phyloP scores from a whole-genome alignment of 2,329 filamentous ascomycete genomes.

The Diaporthe destruens region DNA sequence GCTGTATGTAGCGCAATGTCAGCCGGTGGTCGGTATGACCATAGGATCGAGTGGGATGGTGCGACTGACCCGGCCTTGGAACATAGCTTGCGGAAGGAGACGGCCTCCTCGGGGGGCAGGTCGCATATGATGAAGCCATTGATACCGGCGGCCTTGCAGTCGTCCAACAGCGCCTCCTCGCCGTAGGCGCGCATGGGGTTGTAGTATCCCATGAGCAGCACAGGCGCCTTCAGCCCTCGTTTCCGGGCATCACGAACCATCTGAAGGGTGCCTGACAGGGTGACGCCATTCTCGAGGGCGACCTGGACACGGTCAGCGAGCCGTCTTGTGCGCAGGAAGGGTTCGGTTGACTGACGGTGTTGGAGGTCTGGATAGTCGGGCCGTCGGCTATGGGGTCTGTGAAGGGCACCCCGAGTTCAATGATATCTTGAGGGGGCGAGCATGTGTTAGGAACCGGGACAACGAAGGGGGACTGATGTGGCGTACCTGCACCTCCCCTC shows the following conservation, averaged over 20 bases:
- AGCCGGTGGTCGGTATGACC: not conserved
- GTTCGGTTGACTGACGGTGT: slow-evolving; percentile 72
- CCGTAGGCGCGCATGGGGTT: slow-evolving; percentile 96
- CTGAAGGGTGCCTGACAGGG: slow-evolving; percentile 80
- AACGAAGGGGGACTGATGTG: not conserved
- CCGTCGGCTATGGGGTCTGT: slow-evolving; percentile 98
- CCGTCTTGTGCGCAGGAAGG: not conserved
- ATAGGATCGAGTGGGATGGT: no score
- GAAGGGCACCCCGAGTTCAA: slow-evolving; percentile 96
- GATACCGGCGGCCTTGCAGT: slow-evolving; percentile 85
- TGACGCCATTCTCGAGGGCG: slow-evolving; percentile 90
- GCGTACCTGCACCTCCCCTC: slow-evolving; percentile 87
- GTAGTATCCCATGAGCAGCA: slow-evolving; percentile 99
- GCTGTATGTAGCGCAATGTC: slow-evolving; percentile 60
- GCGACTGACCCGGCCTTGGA: slow-evolving; percentile 75
- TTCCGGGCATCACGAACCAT: slow-evolving; percentile 86
- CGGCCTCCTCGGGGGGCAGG: slow-evolving; percentile 93
- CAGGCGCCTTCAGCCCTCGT: slow-evolving; percentile 81
- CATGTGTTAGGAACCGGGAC: slow-evolving; percentile 23
- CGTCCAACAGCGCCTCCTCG: slow-evolving; percentile 87
- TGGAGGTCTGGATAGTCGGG: slow-evolving; percentile 95
- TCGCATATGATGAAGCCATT: slow-evolving; percentile 99
- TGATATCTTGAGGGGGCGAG: slow-evolving; percentile 73
- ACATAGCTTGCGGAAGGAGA: slow-evolving; percentile 90
- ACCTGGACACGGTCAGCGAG: slow-evolving; percentile 49